phyloP scores from a whole-genome alignment of 129 eudicot genomes.

The Cynara cardunculus region DNA sequence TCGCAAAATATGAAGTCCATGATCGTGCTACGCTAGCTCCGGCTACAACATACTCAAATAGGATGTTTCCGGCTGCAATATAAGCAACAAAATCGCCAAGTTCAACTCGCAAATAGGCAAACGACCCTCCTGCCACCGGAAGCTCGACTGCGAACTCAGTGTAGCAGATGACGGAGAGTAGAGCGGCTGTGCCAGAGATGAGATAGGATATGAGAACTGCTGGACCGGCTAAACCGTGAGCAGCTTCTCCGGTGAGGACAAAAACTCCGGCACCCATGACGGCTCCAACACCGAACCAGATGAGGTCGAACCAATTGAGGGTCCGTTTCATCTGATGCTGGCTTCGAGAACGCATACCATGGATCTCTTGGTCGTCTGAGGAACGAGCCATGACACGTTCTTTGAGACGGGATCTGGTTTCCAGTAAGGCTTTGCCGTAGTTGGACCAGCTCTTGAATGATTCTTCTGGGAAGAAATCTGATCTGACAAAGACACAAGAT shows the following conservation, averaged over 20 bases:
- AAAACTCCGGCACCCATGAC: slow-evolving; percentile 83
- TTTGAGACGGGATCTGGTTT: slow-evolving; percentile 40
- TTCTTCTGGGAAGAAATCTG: slow-evolving; percentile 69
- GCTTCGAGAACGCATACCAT: slow-evolving; percentile 51
- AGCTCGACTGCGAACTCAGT: slow-evolving; percentile 76
- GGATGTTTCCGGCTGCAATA: slow-evolving; percentile 73
- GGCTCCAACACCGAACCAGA: slow-evolving; percentile 80
- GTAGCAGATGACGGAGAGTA: slow-evolving; percentile 78
- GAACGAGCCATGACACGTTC: slow-evolving; percentile 67
- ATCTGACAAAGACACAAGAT: slow-evolving; percentile 40
- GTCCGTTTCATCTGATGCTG: slow-evolving; percentile 54
- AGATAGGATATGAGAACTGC: slow-evolving; percentile 60
- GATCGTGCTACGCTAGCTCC: slow-evolving; percentile 73
- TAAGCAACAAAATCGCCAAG: slow-evolving; percentile 79
- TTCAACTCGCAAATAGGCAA: slow-evolving; percentile 76
- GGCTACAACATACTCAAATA: slow-evolving; percentile 60
- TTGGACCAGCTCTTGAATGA: slow-evolving; percentile 73
- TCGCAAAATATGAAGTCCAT: slow-evolving; percentile 81
- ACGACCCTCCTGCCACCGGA: slow-evolving; percentile 86
- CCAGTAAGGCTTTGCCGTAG: slow-evolving; percentile 46
- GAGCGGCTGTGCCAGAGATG: slow-evolving; percentile 59
- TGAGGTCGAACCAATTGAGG: slow-evolving; percentile 70
- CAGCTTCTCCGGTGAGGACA: slow-evolving; percentile 72
- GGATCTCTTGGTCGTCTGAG: slow-evolving; percentile 39
- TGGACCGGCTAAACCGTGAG: slow-evolving; percentile 58